Conservation (phyloP, 2,329 filamentous ascomycete genomes). For the Scleromitrula shiraiana region DNA sequence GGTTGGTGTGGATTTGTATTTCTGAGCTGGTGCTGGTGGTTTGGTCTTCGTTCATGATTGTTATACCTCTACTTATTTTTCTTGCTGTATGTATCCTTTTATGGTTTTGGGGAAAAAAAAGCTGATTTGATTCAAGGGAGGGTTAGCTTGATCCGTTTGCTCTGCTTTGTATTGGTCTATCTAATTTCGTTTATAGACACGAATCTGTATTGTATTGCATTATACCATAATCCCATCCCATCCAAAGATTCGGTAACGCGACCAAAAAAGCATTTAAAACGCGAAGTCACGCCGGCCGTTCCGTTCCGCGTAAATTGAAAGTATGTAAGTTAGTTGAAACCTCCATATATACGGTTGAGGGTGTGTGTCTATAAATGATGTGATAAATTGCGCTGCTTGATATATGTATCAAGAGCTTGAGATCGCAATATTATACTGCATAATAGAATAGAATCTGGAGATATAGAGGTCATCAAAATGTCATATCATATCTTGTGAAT, state of each 20-base stretch:
- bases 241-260: slow-evolving; percentile 1
- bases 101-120: too few species aligned
- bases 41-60: too few species aligned
- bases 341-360: not conserved
- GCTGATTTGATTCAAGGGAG: too few species aligned
- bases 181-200: not conserved
- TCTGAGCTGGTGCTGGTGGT: too few species aligned
- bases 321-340: not conserved
- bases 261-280: not conserved
- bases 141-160: too few species aligned
- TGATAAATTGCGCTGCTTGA: too few species aligned
- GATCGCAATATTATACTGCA: not conserved
- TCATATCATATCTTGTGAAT: slow-evolving; percentile 1
- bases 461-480: not conserved
- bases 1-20: too few species aligned
- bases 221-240: too few species aligned
- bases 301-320: slow-evolving; percentile 5
- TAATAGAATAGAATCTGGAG: not conserved
- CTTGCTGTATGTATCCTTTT: too few species aligned
- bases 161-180: too few species aligned
- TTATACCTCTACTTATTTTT: too few species aligned
- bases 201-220: too few species aligned
- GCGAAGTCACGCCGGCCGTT: slow-evolving; percentile 8
- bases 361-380: not conserved
- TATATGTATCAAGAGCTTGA: not conserved